Evolutionary conservation across 1,139 yeast species (phyloP), one percentile per base, ranked within the genome.

Genomic region (Wickerhamiella infanticola): DNA sequence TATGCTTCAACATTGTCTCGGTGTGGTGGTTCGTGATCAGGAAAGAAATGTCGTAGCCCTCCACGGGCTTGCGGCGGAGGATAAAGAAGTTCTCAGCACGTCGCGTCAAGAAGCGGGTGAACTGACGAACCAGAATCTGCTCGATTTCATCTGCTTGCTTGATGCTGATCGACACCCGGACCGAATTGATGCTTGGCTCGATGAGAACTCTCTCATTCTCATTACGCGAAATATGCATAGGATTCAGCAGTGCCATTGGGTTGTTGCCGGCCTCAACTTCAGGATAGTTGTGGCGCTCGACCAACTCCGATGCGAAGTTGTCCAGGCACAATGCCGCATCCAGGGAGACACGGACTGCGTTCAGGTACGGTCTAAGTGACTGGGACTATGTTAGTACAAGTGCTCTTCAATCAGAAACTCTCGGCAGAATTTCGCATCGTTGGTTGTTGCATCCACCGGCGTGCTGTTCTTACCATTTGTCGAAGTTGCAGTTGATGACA

Each of bases 101-200:
- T 44, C 90, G 86, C 33, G 95, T 88, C 62, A 90, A 73, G 63
- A 90, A 90, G 53, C 96, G 71, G 9, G 96, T 81, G 64, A 90
- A 90, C 63, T 88, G 86, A 63, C 85, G 95, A 41, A 90, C 98
- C 55, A 90, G 72, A 50, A 90, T 86, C 57, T 78, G 82, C 66
- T 90, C 99, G 61, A 93, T 90, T 63, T 90, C 98, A 63, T 90
- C 99, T 6, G 95, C 94, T 64, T 90, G 98, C 63, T 90, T 90
- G 64, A 90, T 90, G 62, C 81, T 82, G 57, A 90, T 81, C 43
- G 94, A 81, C 33, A 90, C 81, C 59, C 98, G 75, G 39, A 67
- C 68, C 1, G 95, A 82, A 65, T 90, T 90, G 62, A 90, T 81
- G 51, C 95, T 81, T 9, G 97, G 88, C 63, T 90, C 99, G 57